Percentiles rank a stretch among this genome's conserved stretches.
These are phyloP conservation scores for Fraxinus greggii DNA, from an alignment of 305 asterid genomes.

Conservation along the genomic window DNA sequence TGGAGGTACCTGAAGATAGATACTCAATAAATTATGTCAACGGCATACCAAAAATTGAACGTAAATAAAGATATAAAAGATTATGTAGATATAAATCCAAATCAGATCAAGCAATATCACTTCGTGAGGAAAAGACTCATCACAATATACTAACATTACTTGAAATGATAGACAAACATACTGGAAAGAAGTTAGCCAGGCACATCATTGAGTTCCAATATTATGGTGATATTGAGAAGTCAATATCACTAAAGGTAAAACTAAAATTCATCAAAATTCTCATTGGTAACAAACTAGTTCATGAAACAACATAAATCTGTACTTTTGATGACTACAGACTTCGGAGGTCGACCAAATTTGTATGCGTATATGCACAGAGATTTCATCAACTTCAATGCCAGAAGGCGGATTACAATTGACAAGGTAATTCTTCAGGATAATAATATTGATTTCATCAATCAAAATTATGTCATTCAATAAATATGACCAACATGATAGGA, in stretches of 20 bases:
- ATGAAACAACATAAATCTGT: background rate
- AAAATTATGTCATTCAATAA: background rate
- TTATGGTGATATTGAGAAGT: background rate
- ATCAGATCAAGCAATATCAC: slow-evolving; percentile 6
- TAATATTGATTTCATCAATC: background rate
- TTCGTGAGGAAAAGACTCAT: background rate
- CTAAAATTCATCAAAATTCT: background rate
- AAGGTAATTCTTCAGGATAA: background rate
- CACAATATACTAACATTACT: background rate
- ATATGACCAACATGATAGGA: background rate
- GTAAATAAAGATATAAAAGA: slow-evolving; percentile 2
- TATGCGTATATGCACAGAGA: background rate
- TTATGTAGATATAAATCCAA: background rate
- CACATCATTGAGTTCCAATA: background rate
- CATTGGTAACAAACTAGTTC: background rate
- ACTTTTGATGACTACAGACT: background rate
- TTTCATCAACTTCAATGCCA: background rate
- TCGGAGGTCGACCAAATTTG: background rate
- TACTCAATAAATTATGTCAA: slow-evolving; percentile 13
- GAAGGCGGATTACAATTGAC: background rate
- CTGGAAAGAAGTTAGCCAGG: background rate
- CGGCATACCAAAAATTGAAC: slow-evolving; percentile 7
- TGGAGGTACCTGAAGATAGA: slow-evolving; percentile 77
- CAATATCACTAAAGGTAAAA: background rate
- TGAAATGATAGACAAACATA: background rate